Conservation (phyloP, 1,284 basidiomycete species). For the Leccinum subrobustum region DNA sequence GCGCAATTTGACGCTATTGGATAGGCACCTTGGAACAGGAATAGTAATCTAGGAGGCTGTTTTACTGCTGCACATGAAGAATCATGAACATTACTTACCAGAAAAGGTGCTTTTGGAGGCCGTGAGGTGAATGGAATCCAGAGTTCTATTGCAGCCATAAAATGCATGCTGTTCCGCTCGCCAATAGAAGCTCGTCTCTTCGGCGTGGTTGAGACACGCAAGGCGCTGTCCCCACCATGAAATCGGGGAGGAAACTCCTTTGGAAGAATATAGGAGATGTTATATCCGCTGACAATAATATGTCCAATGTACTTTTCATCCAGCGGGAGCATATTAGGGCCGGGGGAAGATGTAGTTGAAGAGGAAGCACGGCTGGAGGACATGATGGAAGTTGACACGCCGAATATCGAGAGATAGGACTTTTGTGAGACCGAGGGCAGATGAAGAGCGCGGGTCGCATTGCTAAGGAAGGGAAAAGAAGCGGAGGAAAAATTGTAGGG, state of each 20-base stretch:
- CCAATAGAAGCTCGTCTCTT: constrained; percentile 53
- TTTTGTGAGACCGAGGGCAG: constrained; percentile 59
- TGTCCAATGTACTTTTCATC: constrained; percentile 70
- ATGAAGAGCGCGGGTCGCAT: constrained; percentile 65
- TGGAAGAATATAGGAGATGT: constrained; percentile 74
- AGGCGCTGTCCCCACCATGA: constrained; percentile 34
- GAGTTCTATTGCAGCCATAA: constrained; percentile 76
- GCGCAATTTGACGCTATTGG: constrained; percentile 68
- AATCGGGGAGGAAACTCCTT: constrained; percentile 60
- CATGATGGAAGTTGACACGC: constrained; percentile 37
- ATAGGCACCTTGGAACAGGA: constrained; percentile 72
- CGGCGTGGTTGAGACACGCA: constrained; percentile 33
- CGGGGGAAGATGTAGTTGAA: constrained; percentile 26
- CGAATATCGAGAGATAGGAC: constrained; percentile 57
- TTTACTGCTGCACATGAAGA: constrained; percentile 3
- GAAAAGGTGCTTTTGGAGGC: constrained; percentile 67
- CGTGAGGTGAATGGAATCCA: constrained; percentile 66
- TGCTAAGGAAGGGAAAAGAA: constrained; percentile 60
- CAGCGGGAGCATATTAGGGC: constrained; percentile 38
- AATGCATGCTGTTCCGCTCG: constrained; percentile 59
- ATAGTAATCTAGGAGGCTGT: constrained; percentile 58
- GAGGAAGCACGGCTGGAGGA: constrained; percentile 39
- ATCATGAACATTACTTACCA: constrained; percentile 44
- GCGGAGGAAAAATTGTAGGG: constrained; percentile 73
- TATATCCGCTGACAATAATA: constrained; percentile 72